Evolutionary conservation across 2,329 filamentous ascomycete genomes (phyloP).

Genomic region (Karstenula rhodostoma): DNA sequence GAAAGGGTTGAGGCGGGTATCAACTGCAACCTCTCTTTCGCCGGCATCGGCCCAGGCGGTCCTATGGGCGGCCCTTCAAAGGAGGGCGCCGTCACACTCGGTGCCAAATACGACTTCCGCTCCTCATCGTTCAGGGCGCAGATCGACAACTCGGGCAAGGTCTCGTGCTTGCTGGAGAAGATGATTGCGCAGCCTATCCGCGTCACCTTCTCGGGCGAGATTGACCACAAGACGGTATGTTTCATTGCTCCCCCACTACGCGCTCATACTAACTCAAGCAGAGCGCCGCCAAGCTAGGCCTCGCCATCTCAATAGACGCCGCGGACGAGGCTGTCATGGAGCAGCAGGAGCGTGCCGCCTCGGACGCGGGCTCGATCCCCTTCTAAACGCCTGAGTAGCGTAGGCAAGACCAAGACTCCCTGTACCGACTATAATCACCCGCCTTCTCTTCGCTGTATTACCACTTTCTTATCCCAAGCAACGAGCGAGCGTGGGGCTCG

Average conservation of each 20-base stretch:
- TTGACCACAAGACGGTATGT: conserved; percentile 93
- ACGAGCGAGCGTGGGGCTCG: conserved; percentile 31
- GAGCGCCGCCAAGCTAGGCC: conserved; percentile 94
- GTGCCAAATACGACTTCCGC: conserved; percentile 98
- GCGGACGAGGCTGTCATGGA: conserved; percentile 53
- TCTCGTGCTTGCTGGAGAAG: conserved; percentile 94
- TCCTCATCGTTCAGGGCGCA: conserved; percentile 95
- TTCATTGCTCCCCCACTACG: neutral
- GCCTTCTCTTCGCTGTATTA: conserved; percentile 53
- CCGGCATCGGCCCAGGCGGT: conserved; percentile 64
- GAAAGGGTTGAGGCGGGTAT: conserved; percentile 97
- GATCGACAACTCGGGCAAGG: conserved; percentile 92
- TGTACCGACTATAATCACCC: conserved; percentile 45
- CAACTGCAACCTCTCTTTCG: conserved; percentile 89
- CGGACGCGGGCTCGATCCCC: conserved; percentile 46
- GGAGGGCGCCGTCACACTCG: conserved; percentile 89
- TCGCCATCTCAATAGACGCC: conserved; percentile 76
- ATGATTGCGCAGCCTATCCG: conserved; percentile 90
- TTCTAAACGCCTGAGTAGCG: conserved; percentile 42
- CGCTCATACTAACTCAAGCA: conserved; percentile 53
- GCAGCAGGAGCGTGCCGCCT: conserved; percentile 46
- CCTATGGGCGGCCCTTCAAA: conserved; percentile 67
- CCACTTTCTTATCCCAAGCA: conserved; percentile 44
- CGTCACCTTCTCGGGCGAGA: conserved; percentile 94
- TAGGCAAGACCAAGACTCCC: conserved; percentile 14